Base-by-base conservation (phyloP, 148 eudicot species). In the Rhododendron kiyosumense region DNA sequence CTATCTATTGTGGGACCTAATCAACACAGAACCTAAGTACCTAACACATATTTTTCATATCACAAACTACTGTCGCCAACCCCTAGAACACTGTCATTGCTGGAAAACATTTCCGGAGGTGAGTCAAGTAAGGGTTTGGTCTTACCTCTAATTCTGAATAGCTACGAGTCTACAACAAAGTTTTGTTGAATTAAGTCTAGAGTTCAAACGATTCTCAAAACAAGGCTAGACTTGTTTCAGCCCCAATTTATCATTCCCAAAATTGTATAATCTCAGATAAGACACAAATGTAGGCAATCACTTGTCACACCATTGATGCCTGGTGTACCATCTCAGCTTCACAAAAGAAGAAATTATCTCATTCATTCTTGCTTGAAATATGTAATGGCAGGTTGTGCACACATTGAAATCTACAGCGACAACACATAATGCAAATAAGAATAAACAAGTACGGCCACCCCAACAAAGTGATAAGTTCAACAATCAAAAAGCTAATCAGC, bases 401-500 rank as follows among this genome's bases (percentile, higher is more conserved):
- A 30, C 46, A 1, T 7, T 26, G 7, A 11, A 30, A 84, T 8
- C 22, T 69, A 48, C 59, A 71, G 4, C 48, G 45, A 13, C 78
- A 83, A 1, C 46, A 11, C 57, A 3, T 28, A 82, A 3, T n/a
- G 30, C 18, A 45, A 57, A 8, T 8, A 15, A 4, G 38, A 57
- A 38, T 22, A 46, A 24, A 38, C 24, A 38, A 61, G 36, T 65
- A 46, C 24, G 76, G 17, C 8, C 41, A 67, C 32, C 17, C 52
- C 54, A 84, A 61, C 61, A 48, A 15, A 74, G 30, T 32, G 30
- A 14, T 13, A 84, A 86, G 51, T 82, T 67, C 65, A 79, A 77
- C 77, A 90, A 87, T 54, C 48, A 85, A 41, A 86, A 11, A 83
- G 10, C 61, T 13, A 83, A 79, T 4, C 11, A 59, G 28, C 46